Base-by-base conservation (phyloP, 371 early-diverging fungal species). In the Dichotomocladium elegans region DNA sequence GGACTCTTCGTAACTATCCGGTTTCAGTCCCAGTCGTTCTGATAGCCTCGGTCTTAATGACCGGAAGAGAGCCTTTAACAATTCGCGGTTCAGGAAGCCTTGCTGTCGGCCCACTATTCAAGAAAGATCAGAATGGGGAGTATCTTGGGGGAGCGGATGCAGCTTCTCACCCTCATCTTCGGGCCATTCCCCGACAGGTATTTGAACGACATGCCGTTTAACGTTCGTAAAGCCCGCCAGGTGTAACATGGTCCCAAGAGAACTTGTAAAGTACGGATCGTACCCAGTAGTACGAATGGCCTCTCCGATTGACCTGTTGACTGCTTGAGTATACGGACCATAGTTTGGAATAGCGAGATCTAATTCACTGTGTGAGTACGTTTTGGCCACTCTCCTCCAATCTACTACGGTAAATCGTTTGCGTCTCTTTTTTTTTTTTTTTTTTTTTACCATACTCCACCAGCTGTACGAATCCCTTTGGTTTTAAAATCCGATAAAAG, bases 141-240 rank as follows among this genome's bases (percentile, higher is more conserved):
- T n/a, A n/a, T n/a, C n/a, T n/a, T n/a, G n/a, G n/a, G n/a, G n/a
- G n/a, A n/a, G n/a, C n/a, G n/a, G n/a, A n/a, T n/a, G n/a, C 17
- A 17, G 15, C 21, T 19, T 57, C 60, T 58, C 58, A 75, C 76
- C 29, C 10, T 60, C 54, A 47, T 70, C 58, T 1, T 49, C 41
- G n/a, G 72, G 66, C 76, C 76, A 75, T 65, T 75, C 76, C 24
- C 76, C 76, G 47, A 75, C 57, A 26, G 76, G 72, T 27, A 75
- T 65, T 42, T 66, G 61, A 17, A 55, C 29, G 0, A 53, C 26
- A 3, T 49, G 33, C 8, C 52, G 61, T 8, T 55, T 17, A 9
- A 75, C 41, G 33, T 70, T 51, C 19, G 41, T 44, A 49, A 65
- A 70, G 2, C 70, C 70, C 11, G 68, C 68, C 15, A 60, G 44